Evolutionary conservation across 2,329 filamentous ascomycete genomes (phyloP), one percentile per base, ranked within the genome.

Genomic region (Clonostachys chloroleuca): DNA sequence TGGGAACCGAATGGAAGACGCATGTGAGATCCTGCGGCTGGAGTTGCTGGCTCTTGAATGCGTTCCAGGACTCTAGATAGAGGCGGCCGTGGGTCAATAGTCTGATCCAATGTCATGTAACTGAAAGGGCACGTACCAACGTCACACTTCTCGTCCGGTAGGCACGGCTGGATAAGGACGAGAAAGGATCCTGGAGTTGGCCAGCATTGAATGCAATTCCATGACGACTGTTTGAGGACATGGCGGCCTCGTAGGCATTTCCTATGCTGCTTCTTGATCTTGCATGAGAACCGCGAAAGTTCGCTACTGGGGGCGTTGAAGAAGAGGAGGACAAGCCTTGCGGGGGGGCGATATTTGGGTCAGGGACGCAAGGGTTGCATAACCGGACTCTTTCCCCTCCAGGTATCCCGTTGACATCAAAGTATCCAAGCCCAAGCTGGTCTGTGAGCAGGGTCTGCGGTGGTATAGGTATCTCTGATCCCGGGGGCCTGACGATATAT

Each of bases 401-500:
- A 5, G 73, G 69, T 20, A 77, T 63, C 34, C 61, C 69, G 52
- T 64, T 72, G 57, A 69, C 67, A 52, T 74, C 72, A 41, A 68
- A 59, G 58, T 69, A 68, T 51, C 68, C 58, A 42, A 67, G 55
- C 51, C 59, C 59, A 3, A 75, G 59, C 46, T 66, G 58, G 51
- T 73, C 63, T 51, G 65, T 63, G 54, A 72, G 57, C 14, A 67
- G 46, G 30, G 59, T 57, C 33, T 59, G 59, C 54, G 67, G 56
- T 39, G 5, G 14, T 51, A 67, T 54, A 51, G 63, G 57, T 50
- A 67, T 58, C 49, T 77, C 72, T 36, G 64, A 51, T 48, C 63
- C 74, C 1, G 87, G 86, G 4, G 89, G 87, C 43, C 86, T 86
- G 24, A 96, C 91, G 54, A 97, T 96, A 63, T 89, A 97, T 61